Evolutionary conservation across 2,329 filamentous ascomycete genomes (phyloP), one percentile per base, ranked within the genome.

Genomic region (Fusarium devonianum): DNA sequence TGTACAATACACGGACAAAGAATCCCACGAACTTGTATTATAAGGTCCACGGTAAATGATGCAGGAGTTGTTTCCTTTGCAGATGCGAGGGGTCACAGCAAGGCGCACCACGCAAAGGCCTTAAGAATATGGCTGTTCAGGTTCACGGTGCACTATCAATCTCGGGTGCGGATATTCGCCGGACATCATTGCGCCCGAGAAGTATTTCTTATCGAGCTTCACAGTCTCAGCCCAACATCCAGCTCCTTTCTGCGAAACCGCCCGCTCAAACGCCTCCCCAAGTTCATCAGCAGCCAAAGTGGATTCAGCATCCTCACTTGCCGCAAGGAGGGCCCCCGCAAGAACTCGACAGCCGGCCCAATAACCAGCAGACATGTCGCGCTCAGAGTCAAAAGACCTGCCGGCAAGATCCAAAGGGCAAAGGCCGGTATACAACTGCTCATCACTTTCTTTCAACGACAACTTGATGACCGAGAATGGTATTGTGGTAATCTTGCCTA

Each of bases 21-120:
- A 19, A 43, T 34, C 41, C 23, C 23, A 25, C 23, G 17, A 47
- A 17, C 19, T 35, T 58, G 55, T 56, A 58, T 14, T 34, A 59
- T 52, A 56, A 23, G 35, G 7, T 6, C 9, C 3, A 33, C 14
- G 28, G 14, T 28, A 28, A 25, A 25, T 25, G 1, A 13, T 17
- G 12, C n/a, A n/a, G n/a, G n/a, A n/a, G n/a, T n/a, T n/a, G n/a
- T n/a, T n/a, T n/a, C n/a, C n/a, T n/a, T n/a, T n/a, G n/a, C n/a
- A n/a, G n/a, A n/a, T n/a, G n/a, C n/a, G n/a, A n/a, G n/a, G n/a
- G n/a, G n/a, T n/a, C n/a, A n/a, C n/a, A n/a, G n/a, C n/a, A n/a
- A n/a, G n/a, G n/a, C n/a, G n/a, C n/a, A n/a, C n/a, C n/a, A n/a
- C n/a, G n/a, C n/a, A n/a, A n/a, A n/a, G n/a, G n/a, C n/a, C n/a